A percentile compares a stretch with the other conserved stretches of the same genome.
These are phyloP conservation scores for Cymbopogon flexuosus DNA, from an alignment of 202 grass and related monocot genomes.

Conservation along the genomic window DNA sequence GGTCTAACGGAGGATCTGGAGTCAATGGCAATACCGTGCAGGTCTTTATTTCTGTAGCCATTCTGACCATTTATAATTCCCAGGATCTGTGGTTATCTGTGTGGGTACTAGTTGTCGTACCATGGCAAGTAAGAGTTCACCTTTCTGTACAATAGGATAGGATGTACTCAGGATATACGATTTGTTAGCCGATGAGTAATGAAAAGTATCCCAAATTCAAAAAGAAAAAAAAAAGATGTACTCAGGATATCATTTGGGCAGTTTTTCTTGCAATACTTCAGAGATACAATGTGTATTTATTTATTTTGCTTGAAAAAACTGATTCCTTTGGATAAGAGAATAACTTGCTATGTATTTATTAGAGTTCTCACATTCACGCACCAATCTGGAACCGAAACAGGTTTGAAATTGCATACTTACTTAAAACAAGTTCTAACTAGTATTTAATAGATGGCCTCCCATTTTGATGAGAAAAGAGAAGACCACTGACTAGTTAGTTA, in stretches of 20 bases:
- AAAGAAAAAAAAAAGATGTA: no score
- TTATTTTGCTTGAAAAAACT: neutral
- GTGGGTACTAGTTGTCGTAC: constrained; percentile 14
- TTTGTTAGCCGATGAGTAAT: no score
- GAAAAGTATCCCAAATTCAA: no score
- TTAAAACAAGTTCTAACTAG: neutral
- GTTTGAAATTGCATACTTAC: neutral
- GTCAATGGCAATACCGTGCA: constrained; percentile 31
- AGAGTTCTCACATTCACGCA: neutral
- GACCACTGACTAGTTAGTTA: neutral
- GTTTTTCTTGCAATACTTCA: constrained; percentile 14
- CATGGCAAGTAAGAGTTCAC: neutral
- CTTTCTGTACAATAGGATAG: neutral
- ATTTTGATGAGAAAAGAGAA: neutral
- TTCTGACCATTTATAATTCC: constrained; percentile 1
- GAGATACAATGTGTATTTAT: neutral
- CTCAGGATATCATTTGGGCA: neutral
- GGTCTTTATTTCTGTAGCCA: constrained; percentile 39
- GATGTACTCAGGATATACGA: neutral
- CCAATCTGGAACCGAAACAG: neutral
- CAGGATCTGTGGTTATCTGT: neutral
- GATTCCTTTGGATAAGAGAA: neutral
- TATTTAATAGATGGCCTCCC: neutral
- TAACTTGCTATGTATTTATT: neutral
- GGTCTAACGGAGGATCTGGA: constrained; percentile 29